phyloP scores from a whole-genome alignment of 208 protist species.

The Phytomonas sp. region DNA sequence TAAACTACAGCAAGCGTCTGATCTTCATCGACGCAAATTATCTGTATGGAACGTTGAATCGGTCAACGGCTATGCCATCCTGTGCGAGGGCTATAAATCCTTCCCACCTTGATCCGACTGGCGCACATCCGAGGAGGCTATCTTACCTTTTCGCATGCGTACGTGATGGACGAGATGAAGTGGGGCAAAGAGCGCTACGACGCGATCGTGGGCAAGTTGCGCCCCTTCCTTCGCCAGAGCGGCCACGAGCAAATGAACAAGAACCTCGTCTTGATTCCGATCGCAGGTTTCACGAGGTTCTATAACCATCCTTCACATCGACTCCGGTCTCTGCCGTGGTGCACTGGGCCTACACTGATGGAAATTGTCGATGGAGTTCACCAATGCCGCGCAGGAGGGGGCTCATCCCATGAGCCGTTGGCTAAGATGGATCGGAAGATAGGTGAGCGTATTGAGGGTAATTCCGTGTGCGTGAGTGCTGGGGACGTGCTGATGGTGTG shows the following conservation, averaged over 20 bases:
- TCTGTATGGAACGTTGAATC: background rate
- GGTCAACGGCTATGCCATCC: background rate
- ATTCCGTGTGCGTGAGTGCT: constrained; percentile 91
- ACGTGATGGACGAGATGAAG: constrained; percentile 97
- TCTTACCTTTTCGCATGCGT: constrained; percentile 86
- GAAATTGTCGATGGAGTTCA: constrained; percentile 85
- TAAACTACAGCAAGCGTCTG: background rate
- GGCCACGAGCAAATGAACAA: constrained; percentile 89
- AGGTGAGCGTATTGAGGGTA: constrained; percentile 81
- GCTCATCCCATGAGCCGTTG: constrained; percentile 84
- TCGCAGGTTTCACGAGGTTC: constrained; percentile 93
- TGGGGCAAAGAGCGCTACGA: constrained; percentile 95
- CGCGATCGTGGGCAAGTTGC: constrained; percentile 92
- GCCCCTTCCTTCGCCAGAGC: constrained; percentile 92
- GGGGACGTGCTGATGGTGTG: constrained; percentile 88
- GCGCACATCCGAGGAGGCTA: background rate
- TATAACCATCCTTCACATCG: constrained; percentile 83
- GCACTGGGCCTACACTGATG: constrained; percentile 90
- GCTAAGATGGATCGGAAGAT: constrained; percentile 91
- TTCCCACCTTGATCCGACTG: background rate
- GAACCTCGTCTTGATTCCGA: constrained; percentile 94
- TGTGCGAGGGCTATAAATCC: background rate
- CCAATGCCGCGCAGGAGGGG: constrained; percentile 92
- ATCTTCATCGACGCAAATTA: too few relatives aligned
- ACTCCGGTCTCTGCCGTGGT: constrained; percentile 81